phyloP scores from a whole-genome alignment of 1,284 basidiomycete species.

The Athelia sp. region DNA sequence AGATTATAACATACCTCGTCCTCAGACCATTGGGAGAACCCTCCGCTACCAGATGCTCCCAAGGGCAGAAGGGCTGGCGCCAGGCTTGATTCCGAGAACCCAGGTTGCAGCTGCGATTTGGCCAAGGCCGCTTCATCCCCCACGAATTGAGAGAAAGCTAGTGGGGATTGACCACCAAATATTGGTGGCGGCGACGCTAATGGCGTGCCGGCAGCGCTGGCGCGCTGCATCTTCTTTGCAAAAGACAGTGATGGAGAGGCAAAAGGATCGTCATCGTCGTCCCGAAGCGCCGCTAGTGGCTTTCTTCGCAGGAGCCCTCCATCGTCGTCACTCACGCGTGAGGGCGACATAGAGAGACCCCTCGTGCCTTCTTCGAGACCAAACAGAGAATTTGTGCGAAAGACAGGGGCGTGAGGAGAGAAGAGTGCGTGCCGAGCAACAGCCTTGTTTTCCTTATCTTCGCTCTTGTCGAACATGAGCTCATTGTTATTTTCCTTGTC shows the following conservation, averaged over 20 bases:
- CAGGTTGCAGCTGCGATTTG: slow-evolving; percentile 25
- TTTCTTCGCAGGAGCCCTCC: slow-evolving; percentile 12
- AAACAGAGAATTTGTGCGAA: slow-evolving; percentile 20
- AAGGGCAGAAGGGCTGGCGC: slow-evolving; percentile 8
- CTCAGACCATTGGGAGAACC: slow-evolving; percentile 6
- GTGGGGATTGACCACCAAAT: slow-evolving; percentile 17
- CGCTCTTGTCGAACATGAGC: slow-evolving; percentile 58
- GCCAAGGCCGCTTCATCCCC: slow-evolving; percentile 19
- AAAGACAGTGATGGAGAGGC: slow-evolving; percentile 18
- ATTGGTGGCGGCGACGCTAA: slow-evolving; percentile 19
- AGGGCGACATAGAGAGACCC: slow-evolving; percentile 26
- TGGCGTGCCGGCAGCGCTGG: slow-evolving; percentile 17
- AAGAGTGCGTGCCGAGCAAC: slow-evolving; percentile 36
- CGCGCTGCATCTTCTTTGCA: slow-evolving; percentile 22
- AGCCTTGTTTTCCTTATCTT: slow-evolving; percentile 69
- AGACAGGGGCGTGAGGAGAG: slow-evolving; percentile 18
- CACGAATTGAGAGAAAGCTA: slow-evolving; percentile 41
- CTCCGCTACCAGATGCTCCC: background rate
- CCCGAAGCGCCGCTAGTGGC: slow-evolving; percentile 37
- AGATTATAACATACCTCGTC: slow-evolving; percentile 3
- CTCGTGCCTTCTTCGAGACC: slow-evolving; percentile 23
- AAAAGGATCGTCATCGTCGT: slow-evolving; percentile 28
- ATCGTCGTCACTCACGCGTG: background rate
- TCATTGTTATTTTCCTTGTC: slow-evolving; percentile 66
- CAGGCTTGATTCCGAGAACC: slow-evolving; percentile 39